phyloP scores from a whole-genome alignment of 148 eudicot species.

The Chenopodium suecicum region DNA sequence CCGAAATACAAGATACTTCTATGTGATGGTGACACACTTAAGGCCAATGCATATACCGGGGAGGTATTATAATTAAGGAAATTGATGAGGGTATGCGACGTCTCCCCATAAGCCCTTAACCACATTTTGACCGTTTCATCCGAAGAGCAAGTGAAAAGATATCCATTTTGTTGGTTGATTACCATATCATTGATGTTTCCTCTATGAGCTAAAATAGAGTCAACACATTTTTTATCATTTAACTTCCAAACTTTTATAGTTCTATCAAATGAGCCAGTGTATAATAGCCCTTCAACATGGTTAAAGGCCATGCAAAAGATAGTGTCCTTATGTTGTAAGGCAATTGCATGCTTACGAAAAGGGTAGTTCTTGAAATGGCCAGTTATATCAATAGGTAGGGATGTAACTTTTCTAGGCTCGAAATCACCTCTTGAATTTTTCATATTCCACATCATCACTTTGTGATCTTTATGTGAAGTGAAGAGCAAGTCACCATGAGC shows the following conservation, averaged over 20 bases:
- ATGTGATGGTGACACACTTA: slow-evolving; percentile 26
- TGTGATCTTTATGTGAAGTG: slow-evolving; percentile 52
- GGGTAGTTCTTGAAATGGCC: slow-evolving; percentile 22
- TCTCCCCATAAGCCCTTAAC: slow-evolving; percentile 56
- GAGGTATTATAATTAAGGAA: slow-evolving; percentile 53
- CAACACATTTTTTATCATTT: slow-evolving; percentile 46
- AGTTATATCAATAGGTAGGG: slow-evolving; percentile 33
- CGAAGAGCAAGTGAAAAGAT: slow-evolving; percentile 54
- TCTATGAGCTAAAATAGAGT: slow-evolving; percentile 58
- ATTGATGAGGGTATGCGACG: slow-evolving; percentile 55
- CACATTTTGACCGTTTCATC: slow-evolving; percentile 64
- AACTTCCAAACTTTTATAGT: slow-evolving; percentile 58
- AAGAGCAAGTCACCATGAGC: slow-evolving; percentile 44
- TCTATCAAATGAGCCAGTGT: slow-evolving; percentile 57
- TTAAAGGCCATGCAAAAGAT: slow-evolving; percentile 67
- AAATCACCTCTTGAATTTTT: slow-evolving; percentile 18
- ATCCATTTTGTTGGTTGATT: slow-evolving; percentile 53
- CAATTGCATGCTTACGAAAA: slow-evolving; percentile 12
- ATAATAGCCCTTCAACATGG: slow-evolving; percentile 47
- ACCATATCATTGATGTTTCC: slow-evolving; percentile 47
- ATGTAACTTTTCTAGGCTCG: slow-evolving; percentile 40
- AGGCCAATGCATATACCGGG: slow-evolving; percentile 51
- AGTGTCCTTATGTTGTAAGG: slow-evolving; percentile 40
- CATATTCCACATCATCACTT: slow-evolving; percentile 43
- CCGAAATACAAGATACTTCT: slow-evolving; percentile 58